Percentiles rank a stretch among this genome's conserved stretches.
phyloP scores from a whole-genome alignment of 2,329 filamentous ascomycete genomes.

The Claviceps monticola region DNA sequence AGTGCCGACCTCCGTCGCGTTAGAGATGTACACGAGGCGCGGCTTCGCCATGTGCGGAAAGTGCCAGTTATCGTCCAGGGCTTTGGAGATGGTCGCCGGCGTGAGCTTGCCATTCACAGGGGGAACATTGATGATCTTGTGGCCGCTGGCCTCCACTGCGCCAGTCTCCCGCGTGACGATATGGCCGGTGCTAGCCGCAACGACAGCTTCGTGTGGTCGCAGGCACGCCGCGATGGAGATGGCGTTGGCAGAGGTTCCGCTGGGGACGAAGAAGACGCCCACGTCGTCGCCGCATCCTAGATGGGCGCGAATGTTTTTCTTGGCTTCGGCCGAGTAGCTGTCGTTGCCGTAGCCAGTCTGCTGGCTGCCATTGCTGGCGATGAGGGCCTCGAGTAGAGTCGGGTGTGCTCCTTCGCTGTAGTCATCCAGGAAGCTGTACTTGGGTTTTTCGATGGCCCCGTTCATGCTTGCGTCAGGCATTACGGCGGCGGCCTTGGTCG shows the following conservation, averaged over 20 bases:
- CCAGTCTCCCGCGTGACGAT: slow-evolving; percentile 36
- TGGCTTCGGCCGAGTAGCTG: slow-evolving; percentile 27
- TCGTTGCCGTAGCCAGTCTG: slow-evolving; percentile 34
- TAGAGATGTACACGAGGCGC: slow-evolving; percentile 36
- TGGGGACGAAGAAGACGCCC: slow-evolving; percentile 36
- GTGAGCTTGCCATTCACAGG: slow-evolving; percentile 34
- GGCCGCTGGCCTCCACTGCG: slow-evolving; percentile 35
- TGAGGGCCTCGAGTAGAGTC: slow-evolving; percentile 30
- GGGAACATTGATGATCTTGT: slow-evolving; percentile 36
- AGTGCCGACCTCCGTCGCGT: slow-evolving; percentile 36
- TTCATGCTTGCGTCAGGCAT: slow-evolving; percentile 7
- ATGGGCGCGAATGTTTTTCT: slow-evolving; percentile 25
- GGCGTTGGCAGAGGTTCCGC: slow-evolving; percentile 36
- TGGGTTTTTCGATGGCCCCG: slow-evolving; percentile 4
- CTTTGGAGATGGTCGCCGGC: slow-evolving; percentile 24
- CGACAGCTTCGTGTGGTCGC: slow-evolving; percentile 35
- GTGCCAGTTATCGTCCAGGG: slow-evolving; percentile 33
- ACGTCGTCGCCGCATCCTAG: slow-evolving; percentile 26
- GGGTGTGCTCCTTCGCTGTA: slow-evolving; percentile 39
- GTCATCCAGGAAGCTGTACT: slow-evolving; percentile 35
- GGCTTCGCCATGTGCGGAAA: slow-evolving; percentile 38
- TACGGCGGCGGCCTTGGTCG: not conserved
- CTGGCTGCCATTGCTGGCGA: slow-evolving; percentile 29
- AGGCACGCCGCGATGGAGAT: slow-evolving; percentile 38
- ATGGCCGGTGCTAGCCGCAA: slow-evolving; percentile 34